Base-by-base conservation (phyloP, 176 grass and related monocot genomes). In the Carex littledalei region DNA sequence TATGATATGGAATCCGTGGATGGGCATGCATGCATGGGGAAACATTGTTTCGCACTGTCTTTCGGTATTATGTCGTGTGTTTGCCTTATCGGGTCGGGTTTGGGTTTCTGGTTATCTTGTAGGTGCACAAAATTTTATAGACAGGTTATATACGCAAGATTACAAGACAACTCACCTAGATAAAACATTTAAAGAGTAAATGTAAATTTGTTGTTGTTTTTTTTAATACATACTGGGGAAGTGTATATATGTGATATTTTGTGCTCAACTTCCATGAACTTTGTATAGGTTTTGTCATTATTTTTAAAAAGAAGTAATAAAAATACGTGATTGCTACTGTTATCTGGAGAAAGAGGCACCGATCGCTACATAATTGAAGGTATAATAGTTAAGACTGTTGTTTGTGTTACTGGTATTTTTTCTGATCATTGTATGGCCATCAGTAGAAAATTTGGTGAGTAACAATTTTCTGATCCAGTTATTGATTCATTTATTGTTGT, bases 1-100 rank as follows among this genome's bases (percentile, higher is more conserved):
- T 91, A 91, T 47, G 89, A 91, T 80, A 82, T 61, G 89, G 83
- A 91, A 26, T 73, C 89, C 5, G 76, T 69, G 1, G 86, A 63
- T 47, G 15, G n/a, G 11, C 66, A 78, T 21, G 20, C 59, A 17
- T 91, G 89, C 57, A 67, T 78, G 2, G 89, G 89, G 26, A 79
- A 52, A 16, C 81, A 85, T 16, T 91, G 89, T 80, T 91, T 91
- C 49, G 76, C 75, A 82, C 5, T 87, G 55, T 85, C 85, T 34
- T 91, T 91, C 41, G 14, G 86, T 43, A 91, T 91, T 41, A 91
- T 90, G 82, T 52, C 85, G 2, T 63, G 1, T 18, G 78, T 88
- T 75, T 88, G 82, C 58, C 21, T 87, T 67, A 58, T 91, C 0
- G 89, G 89, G 14, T 76, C 63, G 4, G 21, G 17, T 49, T 59